Evolutionary conservation across 352 stramenopile species (phyloP).

Genomic region (Phytophthora aleatoria): DNA sequence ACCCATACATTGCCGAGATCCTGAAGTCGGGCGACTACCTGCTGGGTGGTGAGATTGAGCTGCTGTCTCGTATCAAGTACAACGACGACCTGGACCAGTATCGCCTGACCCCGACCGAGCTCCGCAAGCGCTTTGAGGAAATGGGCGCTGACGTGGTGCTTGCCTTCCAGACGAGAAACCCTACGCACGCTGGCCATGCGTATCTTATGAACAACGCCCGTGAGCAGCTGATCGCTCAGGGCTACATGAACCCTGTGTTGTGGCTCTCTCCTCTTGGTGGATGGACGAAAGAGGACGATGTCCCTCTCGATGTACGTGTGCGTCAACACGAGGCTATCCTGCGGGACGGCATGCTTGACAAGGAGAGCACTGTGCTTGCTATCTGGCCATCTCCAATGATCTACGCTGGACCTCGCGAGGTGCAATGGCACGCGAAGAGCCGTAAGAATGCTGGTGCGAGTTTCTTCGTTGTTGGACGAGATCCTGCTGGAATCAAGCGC

Average conservation of each 20-base stretch:
- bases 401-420: constrained; percentile 97
- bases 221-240: constrained; percentile 91
- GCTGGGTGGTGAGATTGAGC: constrained; percentile 95
- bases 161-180: constrained; percentile 98
- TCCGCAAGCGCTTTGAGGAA: constrained; percentile 93
- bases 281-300: constrained; percentile 99
- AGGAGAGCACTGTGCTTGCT: constrained; percentile 96
- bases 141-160: constrained; percentile 97
- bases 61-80: constrained; percentile 96
- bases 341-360: constrained; percentile 94
- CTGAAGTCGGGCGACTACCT: constrained; percentile 95
- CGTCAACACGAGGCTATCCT: constrained; percentile 96
- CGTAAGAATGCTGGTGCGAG: constrained; percentile 95
- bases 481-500: constrained; percentile 98
- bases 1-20: constrained; percentile 98
- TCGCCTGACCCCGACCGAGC: constrained; percentile 93
- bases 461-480: constrained; percentile 98
- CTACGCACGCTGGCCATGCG: constrained; percentile 97
- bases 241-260: constrained; percentile 97
- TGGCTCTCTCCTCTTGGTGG: constrained; percentile 97
- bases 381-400: constrained; percentile 99
- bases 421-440: constrained; percentile 98
- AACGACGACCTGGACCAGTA: constrained; percentile 98
- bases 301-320: constrained; percentile 97
- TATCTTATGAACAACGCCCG: constrained; percentile 98